phyloP scores from a whole-genome alignment of 2,329 filamentous ascomycete species.

The Pseudogymnoascus sp. region DNA sequence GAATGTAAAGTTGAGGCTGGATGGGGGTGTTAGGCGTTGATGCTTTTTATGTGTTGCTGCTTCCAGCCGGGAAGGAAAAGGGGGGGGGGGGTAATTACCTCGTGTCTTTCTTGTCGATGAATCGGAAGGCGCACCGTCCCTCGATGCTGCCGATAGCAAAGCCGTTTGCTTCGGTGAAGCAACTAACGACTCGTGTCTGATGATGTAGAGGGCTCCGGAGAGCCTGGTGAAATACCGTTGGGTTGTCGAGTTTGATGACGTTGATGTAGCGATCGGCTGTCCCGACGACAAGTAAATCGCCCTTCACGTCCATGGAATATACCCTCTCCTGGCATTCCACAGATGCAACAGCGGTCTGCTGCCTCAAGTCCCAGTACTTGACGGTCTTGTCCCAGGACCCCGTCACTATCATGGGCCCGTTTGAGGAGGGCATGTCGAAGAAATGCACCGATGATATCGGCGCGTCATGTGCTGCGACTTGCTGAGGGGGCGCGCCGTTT shows the following conservation, averaged over 20 bases:
- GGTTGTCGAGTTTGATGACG: constrained; percentile 82
- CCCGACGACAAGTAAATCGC: constrained; percentile 81
- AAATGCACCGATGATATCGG: constrained; percentile 72
- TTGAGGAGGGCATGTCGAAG: constrained; percentile 56
- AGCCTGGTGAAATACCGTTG: constrained; percentile 88
- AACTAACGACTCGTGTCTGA: constrained; percentile 93
- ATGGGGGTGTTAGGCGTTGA: constrained; percentile 43
- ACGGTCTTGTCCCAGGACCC: constrained; percentile 88
- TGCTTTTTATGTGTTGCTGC: neutral
- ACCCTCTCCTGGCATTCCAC: constrained; percentile 67
- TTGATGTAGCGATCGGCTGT: constrained; percentile 96
- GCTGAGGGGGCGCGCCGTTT: constrained; percentile 50
- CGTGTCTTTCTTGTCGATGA: constrained; percentile 91
- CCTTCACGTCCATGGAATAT: constrained; percentile 86
- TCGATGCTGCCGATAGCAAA: constrained; percentile 97
- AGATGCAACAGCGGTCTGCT: constrained; percentile 53
- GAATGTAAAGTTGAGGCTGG: constrained; percentile 94
- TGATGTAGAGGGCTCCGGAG: constrained; percentile 94
- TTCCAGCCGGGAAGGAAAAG: neutral
- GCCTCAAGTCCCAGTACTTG: constrained; percentile 79
- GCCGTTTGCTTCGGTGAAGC: constrained; percentile 83
- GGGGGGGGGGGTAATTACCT: constrained; percentile 37
- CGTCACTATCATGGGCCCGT: constrained; percentile 78
- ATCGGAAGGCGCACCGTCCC: constrained; percentile 94
- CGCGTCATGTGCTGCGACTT: constrained; percentile 78